These are phyloP conservation scores for Saccharomycopsis sp. DNA, from an alignment of 805 yeast species.

Conservation along the genomic window DNA sequence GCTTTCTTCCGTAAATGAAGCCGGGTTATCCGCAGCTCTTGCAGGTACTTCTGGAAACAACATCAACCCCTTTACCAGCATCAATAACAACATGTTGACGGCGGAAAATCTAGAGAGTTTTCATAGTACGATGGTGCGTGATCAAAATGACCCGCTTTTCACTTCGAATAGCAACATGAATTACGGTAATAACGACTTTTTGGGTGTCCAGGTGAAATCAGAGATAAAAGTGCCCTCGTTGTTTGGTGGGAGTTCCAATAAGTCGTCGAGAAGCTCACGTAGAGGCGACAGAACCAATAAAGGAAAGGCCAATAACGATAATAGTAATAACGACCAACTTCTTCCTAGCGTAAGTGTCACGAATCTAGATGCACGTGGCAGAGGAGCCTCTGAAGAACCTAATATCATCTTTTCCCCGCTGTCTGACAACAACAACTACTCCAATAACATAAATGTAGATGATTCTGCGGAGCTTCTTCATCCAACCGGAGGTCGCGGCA, in stretches of 20 bases:
- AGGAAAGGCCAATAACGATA: conserved; percentile 25
- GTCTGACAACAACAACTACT: neutral
- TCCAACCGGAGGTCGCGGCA: conserved; percentile 38
- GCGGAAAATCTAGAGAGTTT: conserved; percentile 12
- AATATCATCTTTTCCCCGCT: conserved; percentile 8
- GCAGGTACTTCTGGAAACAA: neutral
- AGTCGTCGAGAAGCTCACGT: conserved; percentile 33
- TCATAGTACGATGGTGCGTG: neutral
- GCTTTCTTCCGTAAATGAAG: neutral
- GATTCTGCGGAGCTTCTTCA: conserved; percentile 23
- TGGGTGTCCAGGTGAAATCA: neutral
- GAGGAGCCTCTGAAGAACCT: conserved; percentile 22
- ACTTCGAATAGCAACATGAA: neutral
- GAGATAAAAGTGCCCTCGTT: conserved; percentile 40
- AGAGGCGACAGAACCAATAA: conserved; percentile 30
- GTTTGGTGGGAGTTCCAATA: conserved; percentile 40
- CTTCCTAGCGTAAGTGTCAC: conserved; percentile 19
- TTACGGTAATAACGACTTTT: neutral
- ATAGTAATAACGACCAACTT: conserved; percentile 21
- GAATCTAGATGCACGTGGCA: conserved; percentile 8
- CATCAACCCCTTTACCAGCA: neutral
- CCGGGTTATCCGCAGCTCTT: no score
- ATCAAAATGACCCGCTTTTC: neutral
- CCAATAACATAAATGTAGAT: no score
- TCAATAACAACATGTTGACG: conserved; percentile 5